Base-by-base conservation (phyloP, 208 protist species). In the Leishmania turanica region DNA sequence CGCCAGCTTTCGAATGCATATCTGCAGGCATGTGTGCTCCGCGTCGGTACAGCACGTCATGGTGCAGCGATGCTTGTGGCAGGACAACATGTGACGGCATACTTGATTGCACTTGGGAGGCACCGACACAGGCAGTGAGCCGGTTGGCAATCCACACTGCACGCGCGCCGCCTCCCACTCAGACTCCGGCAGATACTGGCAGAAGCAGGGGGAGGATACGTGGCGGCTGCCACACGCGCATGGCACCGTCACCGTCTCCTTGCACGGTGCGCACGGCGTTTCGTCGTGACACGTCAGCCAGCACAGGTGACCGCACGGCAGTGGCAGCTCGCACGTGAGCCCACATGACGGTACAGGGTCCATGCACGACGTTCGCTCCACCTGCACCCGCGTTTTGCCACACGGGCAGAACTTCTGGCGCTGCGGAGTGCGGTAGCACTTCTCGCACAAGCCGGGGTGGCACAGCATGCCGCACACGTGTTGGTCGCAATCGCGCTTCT, bases 281-380 rank as follows among this genome's bases (percentile, higher is more conserved):
- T 83, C 87, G 51, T 97, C 93, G 84, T 99, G 97, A 75, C 97
- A 99, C 7, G 73, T 69, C 47, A 75, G 69, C 75, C 80, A 80
- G 85, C 97, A 99, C 11, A 85, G 64, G 83, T 99, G 97, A 19
- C 92, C 92, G 84, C 97, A 99, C 53, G 83, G 81, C 54, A 98
- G 91, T 64, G 88, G 89, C 31, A 89, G 78, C 73, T 91, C 91
- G 81, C 97, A 99, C 54, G 81, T n/a, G 11, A 91, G 78, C 15
- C 91, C 92, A 78, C 97, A 99, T 17, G 93, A 93, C 40, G 93
- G 94, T 49, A 98, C 84, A 6, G 94, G 91, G 82, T 98, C 96
- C 21, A 87, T 77, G 81, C 96, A 98, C 7, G 87, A 88, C 27
- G 51, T 86, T 51, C 96, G 91, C 56, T 78, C 42, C 27, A 76